Base-by-base conservation (phyloP, 257 asterid species). In the Nyctanthes arbortristis region DNA sequence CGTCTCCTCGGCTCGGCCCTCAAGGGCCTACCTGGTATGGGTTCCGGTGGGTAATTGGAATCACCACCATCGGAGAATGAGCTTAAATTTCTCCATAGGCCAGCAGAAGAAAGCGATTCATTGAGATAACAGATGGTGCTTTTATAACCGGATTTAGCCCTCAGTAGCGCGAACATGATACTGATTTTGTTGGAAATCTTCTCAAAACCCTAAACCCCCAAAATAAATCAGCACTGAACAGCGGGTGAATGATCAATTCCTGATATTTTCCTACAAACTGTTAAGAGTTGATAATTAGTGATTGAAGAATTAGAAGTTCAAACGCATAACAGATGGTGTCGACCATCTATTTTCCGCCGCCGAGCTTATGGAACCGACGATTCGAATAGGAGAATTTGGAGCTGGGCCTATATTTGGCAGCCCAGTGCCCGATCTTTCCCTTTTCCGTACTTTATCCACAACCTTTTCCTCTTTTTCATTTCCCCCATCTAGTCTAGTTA, bases 11-110 rank as follows among this genome's bases (percentile, higher is more conserved):
- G 10, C 24, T 71, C 78, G 55, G 2, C 54, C 68, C 90, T 75
- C 67, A 87, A 66, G 36, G 90, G 85, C 33, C 90, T 67, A 63
- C 82, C 72, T 9, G 93, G 85, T 33, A 82, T 82, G 28, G 90
- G 87, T 25, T 80, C 87, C 7, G 76, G 78, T 25, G 92, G 82
- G 76, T 30, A 16, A 61, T 69, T 66, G 47, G 73, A 39, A 39
- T 25, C 64, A 65, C 39, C 64, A n/a, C 37, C 77, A 20, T 69
- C 80, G 28, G 84, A 76, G 70, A 80, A 78, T 40, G 77, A 62
- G 61, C 82, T 78, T 22, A 54, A 4, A 30, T 35, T 72, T 28
- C 74, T 71, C 43, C 65, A n/a, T 45, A 73, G 61, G 52, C 33
- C 72, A 49, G 63, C 61, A 20, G 72, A 25, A 56, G 77, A 40